Conservation (phyloP, 2,329 filamentous ascomycete genomes). For the Trichophaea hybrida region DNA sequence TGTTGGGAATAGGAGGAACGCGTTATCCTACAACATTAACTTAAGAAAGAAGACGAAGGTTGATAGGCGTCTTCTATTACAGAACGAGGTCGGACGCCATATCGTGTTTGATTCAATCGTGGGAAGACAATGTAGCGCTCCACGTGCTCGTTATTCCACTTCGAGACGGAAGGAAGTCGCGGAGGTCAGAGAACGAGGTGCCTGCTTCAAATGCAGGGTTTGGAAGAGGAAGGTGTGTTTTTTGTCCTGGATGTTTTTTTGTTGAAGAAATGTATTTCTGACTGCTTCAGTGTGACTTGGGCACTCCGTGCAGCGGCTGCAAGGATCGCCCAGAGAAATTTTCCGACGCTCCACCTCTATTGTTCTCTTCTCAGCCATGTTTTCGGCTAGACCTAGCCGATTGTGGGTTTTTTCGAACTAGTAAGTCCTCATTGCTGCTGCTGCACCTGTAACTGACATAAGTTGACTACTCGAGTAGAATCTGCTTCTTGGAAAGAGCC, state of each 20-base stretch:
- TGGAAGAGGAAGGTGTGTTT: not conserved
- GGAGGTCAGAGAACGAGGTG: not conserved
- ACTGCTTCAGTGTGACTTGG: not conserved
- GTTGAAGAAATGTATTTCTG: not conserved
- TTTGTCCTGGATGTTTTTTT: not conserved
- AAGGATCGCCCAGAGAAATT: not conserved
- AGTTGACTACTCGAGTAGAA: not conserved
- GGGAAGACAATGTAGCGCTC: not conserved
- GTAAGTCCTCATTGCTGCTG: not conserved
- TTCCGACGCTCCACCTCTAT: not conserved
- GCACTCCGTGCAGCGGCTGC: not conserved
- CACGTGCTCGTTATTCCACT: not conserved
- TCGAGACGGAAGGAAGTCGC: not conserved
- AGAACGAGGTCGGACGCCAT: too few species aligned
- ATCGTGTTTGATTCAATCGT: not conserved
- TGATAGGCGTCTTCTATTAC: too few species aligned
- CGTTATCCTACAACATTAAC: too few species aligned
- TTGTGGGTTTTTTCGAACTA: not conserved
- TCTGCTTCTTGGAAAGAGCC: not conserved
- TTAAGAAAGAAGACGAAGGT: too few species aligned
- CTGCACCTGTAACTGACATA: not conserved
- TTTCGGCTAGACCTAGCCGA: not conserved
- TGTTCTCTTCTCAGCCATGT: not conserved
- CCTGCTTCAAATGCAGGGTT: not conserved
- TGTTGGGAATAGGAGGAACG: too few species aligned